Evolutionary conservation across 139 green algal species (phyloP).

Genomic region (Tetradesmus obliquus): DNA sequence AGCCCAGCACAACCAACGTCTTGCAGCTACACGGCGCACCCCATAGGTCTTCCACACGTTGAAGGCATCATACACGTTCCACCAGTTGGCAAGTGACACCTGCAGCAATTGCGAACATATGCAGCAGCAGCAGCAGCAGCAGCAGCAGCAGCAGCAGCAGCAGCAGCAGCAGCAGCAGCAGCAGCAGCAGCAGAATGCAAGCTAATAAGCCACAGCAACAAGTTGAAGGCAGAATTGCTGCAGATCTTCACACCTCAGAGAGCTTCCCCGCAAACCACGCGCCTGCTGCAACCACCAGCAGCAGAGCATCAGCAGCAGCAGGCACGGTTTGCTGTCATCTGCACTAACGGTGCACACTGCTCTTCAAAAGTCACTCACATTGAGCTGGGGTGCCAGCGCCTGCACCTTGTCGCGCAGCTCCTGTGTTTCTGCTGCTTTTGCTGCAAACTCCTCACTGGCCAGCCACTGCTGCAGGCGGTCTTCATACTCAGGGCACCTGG

Average conservation of each 20-base stretch:
- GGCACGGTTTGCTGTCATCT: background rate
- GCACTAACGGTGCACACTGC: background rate
- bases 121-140: background rate
- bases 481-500: constrained; percentile 40
- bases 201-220: background rate
- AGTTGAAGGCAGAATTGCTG: background rate
- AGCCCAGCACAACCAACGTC: no score
- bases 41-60: constrained; percentile 62
- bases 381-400: constrained; percentile 28
- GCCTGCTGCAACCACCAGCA: no score
- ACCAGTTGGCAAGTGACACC: constrained; percentile 60
- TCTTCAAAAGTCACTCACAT: background rate
- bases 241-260: background rate
- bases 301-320: background rate
- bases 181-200: background rate
- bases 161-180: background rate
- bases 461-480: constrained; percentile 45
- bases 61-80: constrained; percentile 59
- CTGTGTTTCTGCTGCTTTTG: constrained; percentile 36
- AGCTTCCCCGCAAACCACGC: background rate
- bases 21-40: background rate
- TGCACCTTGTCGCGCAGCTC: background rate
- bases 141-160: background rate
- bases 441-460: constrained; percentile 51
- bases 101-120: background rate